A percentile compares a stretch with the other conserved stretches of the same genome.
phyloP scores from a whole-genome alignment of 148 eudicot genomes.

The Camellia lanceoleosa region DNA sequence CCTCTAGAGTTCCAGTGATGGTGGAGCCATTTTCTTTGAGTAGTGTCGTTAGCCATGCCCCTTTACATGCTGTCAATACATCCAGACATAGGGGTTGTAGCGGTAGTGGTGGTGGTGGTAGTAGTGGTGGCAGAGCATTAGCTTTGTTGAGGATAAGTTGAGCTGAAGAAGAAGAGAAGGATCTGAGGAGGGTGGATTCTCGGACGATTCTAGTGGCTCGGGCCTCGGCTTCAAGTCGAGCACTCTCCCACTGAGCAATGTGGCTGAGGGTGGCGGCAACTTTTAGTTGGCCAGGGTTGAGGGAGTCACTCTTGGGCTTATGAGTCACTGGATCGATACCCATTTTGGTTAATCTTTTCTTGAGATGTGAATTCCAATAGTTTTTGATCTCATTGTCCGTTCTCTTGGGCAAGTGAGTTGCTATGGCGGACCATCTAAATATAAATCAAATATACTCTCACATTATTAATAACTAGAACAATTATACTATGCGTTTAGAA shows the following conservation, averaged over 20 bases:
- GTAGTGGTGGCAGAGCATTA: not conserved
- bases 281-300: constrained; percentile 50
- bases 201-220: constrained; percentile 44
- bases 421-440: constrained; percentile 96
- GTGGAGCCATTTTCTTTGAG: no score
- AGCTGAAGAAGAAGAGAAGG: not conserved
- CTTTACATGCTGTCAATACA: constrained; percentile 29
- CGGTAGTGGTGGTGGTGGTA: not conserved
- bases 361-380: constrained; percentile 91
- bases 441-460: no score
- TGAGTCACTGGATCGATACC: constrained; percentile 94
- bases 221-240: constrained; percentile 94
- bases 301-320: constrained; percentile 77
- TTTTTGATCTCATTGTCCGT: constrained; percentile 95
- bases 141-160: not conserved
- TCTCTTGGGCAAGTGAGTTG: constrained; percentile 90
- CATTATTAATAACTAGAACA: no score
- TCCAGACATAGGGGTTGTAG: constrained; percentile 26
- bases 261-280: constrained; percentile 80
- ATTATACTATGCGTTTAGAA: no score
- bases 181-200: constrained; percentile 58
- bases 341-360: constrained; percentile 78
- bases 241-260: constrained; percentile 98
- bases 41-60: not conserved
- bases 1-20: no score